phyloP scores from a whole-genome alignment of 768 basidiomycete genomes.

The Auriscalpium vulgare region DNA sequence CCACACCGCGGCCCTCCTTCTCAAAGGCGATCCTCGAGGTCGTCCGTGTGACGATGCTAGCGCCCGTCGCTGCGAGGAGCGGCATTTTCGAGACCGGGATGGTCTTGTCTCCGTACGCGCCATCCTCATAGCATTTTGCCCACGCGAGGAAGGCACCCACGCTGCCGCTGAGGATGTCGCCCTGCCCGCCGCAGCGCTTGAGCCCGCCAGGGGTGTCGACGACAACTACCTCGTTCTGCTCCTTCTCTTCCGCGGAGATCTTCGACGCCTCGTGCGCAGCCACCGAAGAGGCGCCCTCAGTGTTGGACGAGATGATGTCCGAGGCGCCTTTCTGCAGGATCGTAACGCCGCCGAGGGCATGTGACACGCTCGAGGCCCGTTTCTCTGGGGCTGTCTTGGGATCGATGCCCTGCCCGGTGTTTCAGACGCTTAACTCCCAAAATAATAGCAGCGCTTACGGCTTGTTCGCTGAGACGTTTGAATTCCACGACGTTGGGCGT shows the following conservation, averaged over 20 bases:
- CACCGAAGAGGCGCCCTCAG: constrained; percentile 39
- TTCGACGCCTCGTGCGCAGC: constrained; percentile 36
- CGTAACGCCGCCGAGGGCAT: constrained; percentile 75
- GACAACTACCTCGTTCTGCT: constrained; percentile 41
- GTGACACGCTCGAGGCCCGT: constrained; percentile 67
- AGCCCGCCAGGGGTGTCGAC: constrained; percentile 72
- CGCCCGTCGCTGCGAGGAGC: constrained; percentile 77
- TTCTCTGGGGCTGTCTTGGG: constrained; percentile 40
- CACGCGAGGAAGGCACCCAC: constrained; percentile 90
- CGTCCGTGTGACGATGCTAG: constrained; percentile 82
- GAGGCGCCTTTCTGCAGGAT: constrained; percentile 80
- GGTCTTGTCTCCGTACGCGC: constrained; percentile 57
- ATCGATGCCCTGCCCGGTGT: constrained; percentile 35
- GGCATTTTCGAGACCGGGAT: constrained; percentile 64
- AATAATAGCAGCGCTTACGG: constrained; percentile 34
- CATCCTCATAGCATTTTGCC: constrained; percentile 88
- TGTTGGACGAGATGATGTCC: constrained; percentile 79
- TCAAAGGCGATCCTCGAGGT: constrained; percentile 71
- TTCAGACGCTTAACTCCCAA: neutral
- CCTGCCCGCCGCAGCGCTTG: constrained; percentile 94
- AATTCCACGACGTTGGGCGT: constrained; percentile 97
- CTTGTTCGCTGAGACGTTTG: constrained; percentile 66
- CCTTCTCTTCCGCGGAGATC: constrained; percentile 21
- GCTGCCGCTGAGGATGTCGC: constrained; percentile 84
- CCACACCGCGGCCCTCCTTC: constrained; percentile 69